These are phyloP conservation scores for Lodderomyces pseudojiufengensis DNA, from an alignment of 1,139 yeast genomes.

Conservation along the genomic window DNA sequence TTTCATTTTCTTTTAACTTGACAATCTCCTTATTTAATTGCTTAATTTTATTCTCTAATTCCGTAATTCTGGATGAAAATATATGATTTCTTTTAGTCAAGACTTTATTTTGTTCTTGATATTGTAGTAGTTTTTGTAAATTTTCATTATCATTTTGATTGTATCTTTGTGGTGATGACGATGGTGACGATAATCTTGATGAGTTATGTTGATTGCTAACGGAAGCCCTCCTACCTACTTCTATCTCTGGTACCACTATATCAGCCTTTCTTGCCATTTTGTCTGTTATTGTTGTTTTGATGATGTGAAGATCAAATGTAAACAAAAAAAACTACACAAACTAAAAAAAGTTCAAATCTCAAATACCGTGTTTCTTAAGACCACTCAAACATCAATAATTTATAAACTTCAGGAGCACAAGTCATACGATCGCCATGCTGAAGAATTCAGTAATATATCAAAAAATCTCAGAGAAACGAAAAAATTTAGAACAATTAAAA, in stretches of 20 bases:
- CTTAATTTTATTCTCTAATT: constrained; percentile 47
- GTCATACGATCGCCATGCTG: constrained; percentile 10
- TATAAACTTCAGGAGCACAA: too few relatives aligned
- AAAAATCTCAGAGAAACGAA: constrained; percentile 43
- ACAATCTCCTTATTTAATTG: constrained; percentile 48
- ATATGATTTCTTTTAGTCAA: constrained; percentile 55
- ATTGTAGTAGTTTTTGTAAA: constrained; percentile 4
- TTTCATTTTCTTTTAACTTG: constrained; percentile 20
- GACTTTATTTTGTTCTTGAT: constrained; percentile 42
- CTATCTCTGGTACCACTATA: not conserved
- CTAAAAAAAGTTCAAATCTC: constrained; percentile 1
- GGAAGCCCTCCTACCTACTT: constrained; percentile 1
- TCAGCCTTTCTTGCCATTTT: constrained; percentile 9
- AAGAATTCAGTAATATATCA: constrained; percentile 21
- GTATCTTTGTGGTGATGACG: not conserved
- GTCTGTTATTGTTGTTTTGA: not conserved
- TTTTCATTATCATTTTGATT: not conserved
- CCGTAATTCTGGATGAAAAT: constrained; percentile 45
- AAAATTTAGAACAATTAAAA: constrained; percentile 49
- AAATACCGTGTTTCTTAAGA: not conserved
- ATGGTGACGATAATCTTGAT: not conserved
- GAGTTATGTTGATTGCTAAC: not conserved
- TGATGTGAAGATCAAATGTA: constrained; percentile 1
- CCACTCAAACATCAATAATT: too few relatives aligned
- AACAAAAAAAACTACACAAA: constrained; percentile 7